These are phyloP conservation scores for Cryphonectria japonica DNA, from an alignment of 2,329 filamentous ascomycete species.

Conservation along the genomic window DNA sequence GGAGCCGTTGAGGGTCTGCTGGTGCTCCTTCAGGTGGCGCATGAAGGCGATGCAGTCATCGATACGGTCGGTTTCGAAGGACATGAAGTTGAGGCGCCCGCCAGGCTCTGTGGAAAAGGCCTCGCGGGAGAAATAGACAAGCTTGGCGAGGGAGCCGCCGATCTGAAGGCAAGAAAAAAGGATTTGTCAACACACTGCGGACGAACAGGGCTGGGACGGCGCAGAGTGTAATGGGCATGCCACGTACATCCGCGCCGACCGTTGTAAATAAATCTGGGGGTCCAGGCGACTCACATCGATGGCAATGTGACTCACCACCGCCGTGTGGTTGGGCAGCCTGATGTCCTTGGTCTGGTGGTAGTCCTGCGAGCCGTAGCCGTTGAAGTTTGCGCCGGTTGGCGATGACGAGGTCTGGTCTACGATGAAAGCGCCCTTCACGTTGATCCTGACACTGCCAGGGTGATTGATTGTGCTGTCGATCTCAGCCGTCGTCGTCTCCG, in stretches of 20 bases:
- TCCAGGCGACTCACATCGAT: constrained; percentile 73
- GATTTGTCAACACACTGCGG: constrained; percentile 1
- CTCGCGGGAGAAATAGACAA: constrained; percentile 96
- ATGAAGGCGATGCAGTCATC: constrained; percentile 94
- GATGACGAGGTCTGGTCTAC: constrained; percentile 76
- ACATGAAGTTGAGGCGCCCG: constrained; percentile 91
- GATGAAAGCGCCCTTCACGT: constrained; percentile 95
- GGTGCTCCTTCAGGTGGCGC: constrained; percentile 80
- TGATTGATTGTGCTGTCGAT: constrained; percentile 65
- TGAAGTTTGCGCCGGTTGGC: constrained; percentile 43
- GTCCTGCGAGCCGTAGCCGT: constrained; percentile 52
- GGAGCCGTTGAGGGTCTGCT: constrained; percentile 75
- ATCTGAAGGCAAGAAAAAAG: constrained; percentile 62
- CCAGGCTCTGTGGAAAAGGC: constrained; percentile 77
- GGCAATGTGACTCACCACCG: constrained; percentile 93
- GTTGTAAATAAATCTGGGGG: not conserved
- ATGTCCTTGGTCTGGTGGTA: constrained; percentile 85
- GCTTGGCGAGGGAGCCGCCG: constrained; percentile 91
- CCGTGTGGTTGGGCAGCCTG: constrained; percentile 91
- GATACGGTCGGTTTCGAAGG: constrained; percentile 94
- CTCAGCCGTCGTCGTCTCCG: constrained; percentile 56
- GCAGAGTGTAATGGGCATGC: not conserved
- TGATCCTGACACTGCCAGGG: constrained; percentile 83
- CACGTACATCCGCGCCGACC: not conserved
- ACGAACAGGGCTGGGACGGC: not conserved